Evolutionary conservation across 2,329 filamentous ascomycete genomes (phyloP).

Genomic region (Ophiostoma novo-ulmi): DNA sequence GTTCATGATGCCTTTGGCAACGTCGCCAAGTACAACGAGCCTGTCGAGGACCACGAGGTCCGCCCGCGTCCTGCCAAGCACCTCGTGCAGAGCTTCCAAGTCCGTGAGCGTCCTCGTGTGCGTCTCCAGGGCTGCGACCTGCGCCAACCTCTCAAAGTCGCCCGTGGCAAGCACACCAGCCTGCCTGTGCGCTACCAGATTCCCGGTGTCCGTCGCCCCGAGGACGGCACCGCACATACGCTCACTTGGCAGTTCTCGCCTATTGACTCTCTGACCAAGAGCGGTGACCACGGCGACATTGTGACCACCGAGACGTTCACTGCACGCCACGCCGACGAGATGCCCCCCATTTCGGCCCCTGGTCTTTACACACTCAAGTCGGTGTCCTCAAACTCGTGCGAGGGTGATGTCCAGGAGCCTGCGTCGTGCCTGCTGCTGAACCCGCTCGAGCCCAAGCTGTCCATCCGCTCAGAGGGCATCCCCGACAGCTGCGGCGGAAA

Average conservation of each 20-base stretch:
- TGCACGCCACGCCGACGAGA: slow-evolving; percentile 57
- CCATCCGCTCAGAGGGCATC: slow-evolving; percentile 71
- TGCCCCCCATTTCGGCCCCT: slow-evolving; percentile 64
- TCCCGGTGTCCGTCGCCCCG: slow-evolving; percentile 51
- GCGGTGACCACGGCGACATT: slow-evolving; percentile 62
- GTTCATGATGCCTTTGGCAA: slow-evolving; percentile 91
- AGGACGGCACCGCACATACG: slow-evolving; percentile 56
- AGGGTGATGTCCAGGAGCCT: slow-evolving; percentile 85
- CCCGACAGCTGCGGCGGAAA: slow-evolving; percentile 94
- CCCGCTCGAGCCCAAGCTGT: slow-evolving; percentile 76
- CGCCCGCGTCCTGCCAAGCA: slow-evolving; percentile 54
- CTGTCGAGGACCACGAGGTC: slow-evolving; percentile 63
- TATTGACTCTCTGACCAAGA: slow-evolving; percentile 61
- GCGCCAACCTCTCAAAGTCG: slow-evolving; percentile 74
- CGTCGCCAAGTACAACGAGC: slow-evolving; percentile 64
- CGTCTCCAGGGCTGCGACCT: slow-evolving; percentile 70
- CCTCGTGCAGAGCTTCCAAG: slow-evolving; percentile 71
- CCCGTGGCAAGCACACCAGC: slow-evolving; percentile 62
- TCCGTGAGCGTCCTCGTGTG: slow-evolving; percentile 78
- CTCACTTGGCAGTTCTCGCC: slow-evolving; percentile 79
- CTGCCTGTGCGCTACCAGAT: slow-evolving; percentile 69
- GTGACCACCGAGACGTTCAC: slow-evolving; percentile 54
- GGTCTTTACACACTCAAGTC: slow-evolving; percentile 83
- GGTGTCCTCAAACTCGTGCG: slow-evolving; percentile 73
- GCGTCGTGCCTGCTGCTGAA: slow-evolving; percentile 91